phyloP scores from a whole-genome alignment of 2,329 filamentous ascomycete species.

The Trichoderma afroharzianum region DNA sequence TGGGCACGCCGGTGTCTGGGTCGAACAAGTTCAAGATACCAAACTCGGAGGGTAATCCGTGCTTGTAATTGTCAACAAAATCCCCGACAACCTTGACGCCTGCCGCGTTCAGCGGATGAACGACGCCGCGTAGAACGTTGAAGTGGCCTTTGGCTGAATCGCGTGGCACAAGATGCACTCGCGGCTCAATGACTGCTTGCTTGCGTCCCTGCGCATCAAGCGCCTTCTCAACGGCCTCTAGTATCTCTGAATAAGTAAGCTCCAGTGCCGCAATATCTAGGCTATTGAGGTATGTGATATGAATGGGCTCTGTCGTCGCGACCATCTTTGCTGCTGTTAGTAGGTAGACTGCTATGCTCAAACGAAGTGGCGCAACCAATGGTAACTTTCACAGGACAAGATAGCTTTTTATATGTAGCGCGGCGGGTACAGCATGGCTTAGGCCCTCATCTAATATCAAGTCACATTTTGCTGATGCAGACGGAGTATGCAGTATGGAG shows the following conservation, averaged over 20 bases:
- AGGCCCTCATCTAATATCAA: too few species aligned
- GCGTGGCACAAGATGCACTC: neutral
- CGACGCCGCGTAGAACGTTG: neutral
- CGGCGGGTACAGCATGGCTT: too few species aligned
- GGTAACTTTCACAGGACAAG: too few species aligned
- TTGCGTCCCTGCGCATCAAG: neutral
- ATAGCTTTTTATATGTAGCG: neutral
- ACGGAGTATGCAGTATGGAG: too few species aligned
- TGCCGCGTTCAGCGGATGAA: neutral
- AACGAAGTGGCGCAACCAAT: too few species aligned
- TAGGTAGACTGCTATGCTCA: neutral
- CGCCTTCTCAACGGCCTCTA: neutral
- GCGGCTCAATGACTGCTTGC: neutral
- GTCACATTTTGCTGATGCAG: too few species aligned
- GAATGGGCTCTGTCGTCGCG: neutral
- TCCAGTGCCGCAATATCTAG: neutral
- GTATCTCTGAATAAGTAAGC: neutral
- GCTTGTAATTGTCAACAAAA: conserved; percentile 4
- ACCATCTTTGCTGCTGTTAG: neutral
- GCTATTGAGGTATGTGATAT: neutral
- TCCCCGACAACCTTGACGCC: neutral
- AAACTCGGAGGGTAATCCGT: conserved; percentile 12
- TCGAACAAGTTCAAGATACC: conserved; percentile 12
- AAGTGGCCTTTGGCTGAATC: conserved; percentile 2
- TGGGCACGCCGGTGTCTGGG: conserved; percentile 10